These are phyloP conservation scores for Wickerhamomyces silvicola DNA, from an alignment of 805 yeast species.

Conservation along the genomic window DNA sequence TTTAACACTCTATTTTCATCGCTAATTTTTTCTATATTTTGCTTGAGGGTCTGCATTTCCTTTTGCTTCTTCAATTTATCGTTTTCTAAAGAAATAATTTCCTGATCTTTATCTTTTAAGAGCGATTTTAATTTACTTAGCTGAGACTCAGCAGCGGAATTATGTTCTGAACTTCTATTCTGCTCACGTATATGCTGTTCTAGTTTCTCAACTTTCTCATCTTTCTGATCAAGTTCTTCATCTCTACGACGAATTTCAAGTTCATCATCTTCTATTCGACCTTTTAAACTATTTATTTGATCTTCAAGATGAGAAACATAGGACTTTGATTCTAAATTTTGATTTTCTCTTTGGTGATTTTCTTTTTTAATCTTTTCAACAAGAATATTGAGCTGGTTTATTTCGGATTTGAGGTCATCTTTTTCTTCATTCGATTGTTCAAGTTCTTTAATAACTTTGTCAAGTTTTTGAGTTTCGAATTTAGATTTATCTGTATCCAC, in stretches of 20 bases:
- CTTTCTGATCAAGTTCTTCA: conserved; percentile 17
- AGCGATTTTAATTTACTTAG: conserved; percentile 2
- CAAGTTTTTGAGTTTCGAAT: not conserved
- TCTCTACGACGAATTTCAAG: conserved; percentile 15
- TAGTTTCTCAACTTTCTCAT: conserved; percentile 8
- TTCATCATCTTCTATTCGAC: conserved; percentile 9
- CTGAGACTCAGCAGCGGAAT: no score
- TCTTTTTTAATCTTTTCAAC: conserved; percentile 4
- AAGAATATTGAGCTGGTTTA: no score
- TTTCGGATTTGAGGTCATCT: no score
- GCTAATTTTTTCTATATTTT: conserved; percentile 1
- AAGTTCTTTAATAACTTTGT: not conserved
- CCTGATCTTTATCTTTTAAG: conserved; percentile 4
- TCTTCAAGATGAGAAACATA: no score
- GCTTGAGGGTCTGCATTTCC: no score
- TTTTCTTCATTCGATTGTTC: conserved; percentile 3
- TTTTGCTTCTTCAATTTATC: no score
- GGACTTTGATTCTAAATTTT: conserved; percentile 5
- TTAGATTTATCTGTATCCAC: not conserved
- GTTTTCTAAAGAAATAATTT: not conserved
- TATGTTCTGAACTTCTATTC: no score
- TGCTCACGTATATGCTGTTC: conserved; percentile 6
- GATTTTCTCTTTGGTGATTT: conserved; percentile 5
- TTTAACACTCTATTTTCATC: conserved; percentile 4
- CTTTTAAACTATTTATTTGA: not conserved